Evolutionary conservation across 768 basidiomycete genomes (phyloP).

Genomic region (Lepiota venenata): DNA sequence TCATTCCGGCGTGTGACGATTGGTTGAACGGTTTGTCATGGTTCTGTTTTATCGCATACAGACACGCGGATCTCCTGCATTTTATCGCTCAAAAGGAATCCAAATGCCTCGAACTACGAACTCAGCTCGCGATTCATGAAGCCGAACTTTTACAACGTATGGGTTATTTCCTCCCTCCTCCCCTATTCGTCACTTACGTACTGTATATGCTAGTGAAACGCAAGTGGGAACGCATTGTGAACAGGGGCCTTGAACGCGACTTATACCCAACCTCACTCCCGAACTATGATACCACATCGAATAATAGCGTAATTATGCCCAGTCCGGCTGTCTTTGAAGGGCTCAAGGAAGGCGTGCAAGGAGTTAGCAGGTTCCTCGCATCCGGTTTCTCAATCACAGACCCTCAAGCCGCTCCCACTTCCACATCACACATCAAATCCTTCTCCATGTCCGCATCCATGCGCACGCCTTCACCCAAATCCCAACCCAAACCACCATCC

Average conservation of each 20-base stretch:
- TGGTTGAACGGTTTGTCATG: not conserved
- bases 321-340: slow-evolving; percentile 39
- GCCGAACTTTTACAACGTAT: slow-evolving; percentile 62
- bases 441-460: not conserved
- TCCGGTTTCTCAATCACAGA: slow-evolving; percentile 31
- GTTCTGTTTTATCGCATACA: slow-evolving; percentile 23
- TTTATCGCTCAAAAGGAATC: slow-evolving; percentile 88
- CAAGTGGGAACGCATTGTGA: slow-evolving; percentile 82
- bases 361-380: slow-evolving; percentile 52
- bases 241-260: slow-evolving; percentile 48
- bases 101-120: slow-evolving; percentile 76
- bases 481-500: slow-evolving; percentile 4
- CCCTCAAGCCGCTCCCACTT: not conserved
- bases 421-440: not conserved
- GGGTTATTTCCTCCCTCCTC: not conserved
- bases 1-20: not conserved
- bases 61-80: slow-evolving; percentile 77
- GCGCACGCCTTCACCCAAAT: too few relatives aligned
- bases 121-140: slow-evolving; percentile 71
- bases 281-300: not conserved
- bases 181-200: not conserved
- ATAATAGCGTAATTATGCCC: not conserved
- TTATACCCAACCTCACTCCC: slow-evolving; percentile 14
- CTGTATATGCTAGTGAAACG: slow-evolving; percentile 53
- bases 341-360: slow-evolving; percentile 64